Evolutionary conservation across 495 filamentous ascomycete genomes (phyloP).

Genomic region (Immersiella caudata): DNA sequence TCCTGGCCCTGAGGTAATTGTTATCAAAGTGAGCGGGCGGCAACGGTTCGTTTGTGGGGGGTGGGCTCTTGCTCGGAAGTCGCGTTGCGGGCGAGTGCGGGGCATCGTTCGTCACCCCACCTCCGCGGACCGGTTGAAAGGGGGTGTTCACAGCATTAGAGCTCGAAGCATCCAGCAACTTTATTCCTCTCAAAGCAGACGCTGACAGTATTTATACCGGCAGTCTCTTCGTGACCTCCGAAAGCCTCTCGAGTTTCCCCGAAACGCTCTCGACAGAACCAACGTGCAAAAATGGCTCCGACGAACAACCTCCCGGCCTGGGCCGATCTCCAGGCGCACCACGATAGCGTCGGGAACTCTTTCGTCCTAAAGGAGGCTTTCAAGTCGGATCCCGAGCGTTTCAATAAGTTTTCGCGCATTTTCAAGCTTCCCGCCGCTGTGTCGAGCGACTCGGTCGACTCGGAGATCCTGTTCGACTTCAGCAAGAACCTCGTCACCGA

Average conservation of each 20-base stretch:
- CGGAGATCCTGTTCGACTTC: constrained; percentile 94
- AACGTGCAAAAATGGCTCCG: constrained; percentile 56
- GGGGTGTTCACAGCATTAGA: not conserved
- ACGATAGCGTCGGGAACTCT: constrained; percentile 76
- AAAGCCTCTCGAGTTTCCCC: not conserved
- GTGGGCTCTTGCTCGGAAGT: not conserved
- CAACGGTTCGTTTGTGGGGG: not conserved
- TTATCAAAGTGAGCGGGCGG: constrained; percentile 15
- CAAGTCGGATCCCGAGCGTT: constrained; percentile 82
- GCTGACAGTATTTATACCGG: not conserved
- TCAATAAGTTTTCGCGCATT: constrained; percentile 83
- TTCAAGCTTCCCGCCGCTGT: constrained; percentile 79
- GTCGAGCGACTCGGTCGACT: constrained; percentile 46
- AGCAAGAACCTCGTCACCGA: constrained; percentile 98
- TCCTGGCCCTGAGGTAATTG: not conserved
- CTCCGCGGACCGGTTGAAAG: constrained; percentile 6
- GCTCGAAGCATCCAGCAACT: not conserved
- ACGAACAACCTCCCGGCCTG: constrained; percentile 81
- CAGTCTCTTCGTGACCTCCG: not conserved
- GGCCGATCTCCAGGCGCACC: constrained; percentile 86
- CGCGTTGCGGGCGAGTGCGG: not conserved
- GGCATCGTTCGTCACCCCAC: constrained; percentile 14
- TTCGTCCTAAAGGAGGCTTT: constrained; percentile 94
- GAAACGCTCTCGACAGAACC: not conserved
- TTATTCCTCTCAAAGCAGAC: not conserved